Evolutionary conservation across 2,329 filamentous ascomycete species (phyloP).

Genomic region (Pseudopyrenochaeta lycopersici): DNA sequence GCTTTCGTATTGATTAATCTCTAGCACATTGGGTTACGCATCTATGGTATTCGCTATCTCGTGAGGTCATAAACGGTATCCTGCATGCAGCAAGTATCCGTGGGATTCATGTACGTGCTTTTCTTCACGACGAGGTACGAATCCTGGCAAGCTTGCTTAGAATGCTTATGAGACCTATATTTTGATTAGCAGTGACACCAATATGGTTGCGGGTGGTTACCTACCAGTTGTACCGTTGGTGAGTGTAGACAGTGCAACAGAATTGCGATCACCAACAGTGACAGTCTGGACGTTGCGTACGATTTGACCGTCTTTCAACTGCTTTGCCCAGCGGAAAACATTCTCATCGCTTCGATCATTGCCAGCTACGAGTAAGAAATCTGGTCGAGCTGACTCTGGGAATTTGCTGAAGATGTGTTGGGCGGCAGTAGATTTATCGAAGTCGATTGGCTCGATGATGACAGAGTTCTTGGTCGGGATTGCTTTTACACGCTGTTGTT

Average conservation of each 20-base stretch:
- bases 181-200: constrained; percentile 10
- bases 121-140: not conserved
- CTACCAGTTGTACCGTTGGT: constrained; percentile 91
- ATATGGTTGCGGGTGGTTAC: constrained; percentile 39
- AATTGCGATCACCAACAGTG: constrained; percentile 85
- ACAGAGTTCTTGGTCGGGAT: constrained; percentile 82
- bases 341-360: constrained; percentile 94
- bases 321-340: constrained; percentile 94
- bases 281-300: constrained; percentile 77
- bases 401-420: constrained; percentile 71
- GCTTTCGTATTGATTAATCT: not conserved
- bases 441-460: constrained; percentile 84
- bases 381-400: constrained; percentile 54
- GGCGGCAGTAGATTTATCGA: constrained; percentile 87
- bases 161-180: constrained; percentile 39
- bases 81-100: not conserved
- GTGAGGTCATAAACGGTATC: not conserved
- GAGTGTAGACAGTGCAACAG: constrained; percentile 83
- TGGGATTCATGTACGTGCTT: not conserved
- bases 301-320: constrained; percentile 64
- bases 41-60: not conserved
- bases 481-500: constrained; percentile 83
- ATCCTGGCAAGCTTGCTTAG: constrained; percentile 41
- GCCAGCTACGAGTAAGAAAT: constrained; percentile 89
- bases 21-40: not conserved